Evolutionary conservation across 129 eudicot genomes (phyloP).

Genomic region (Artemisia annua): DNA sequence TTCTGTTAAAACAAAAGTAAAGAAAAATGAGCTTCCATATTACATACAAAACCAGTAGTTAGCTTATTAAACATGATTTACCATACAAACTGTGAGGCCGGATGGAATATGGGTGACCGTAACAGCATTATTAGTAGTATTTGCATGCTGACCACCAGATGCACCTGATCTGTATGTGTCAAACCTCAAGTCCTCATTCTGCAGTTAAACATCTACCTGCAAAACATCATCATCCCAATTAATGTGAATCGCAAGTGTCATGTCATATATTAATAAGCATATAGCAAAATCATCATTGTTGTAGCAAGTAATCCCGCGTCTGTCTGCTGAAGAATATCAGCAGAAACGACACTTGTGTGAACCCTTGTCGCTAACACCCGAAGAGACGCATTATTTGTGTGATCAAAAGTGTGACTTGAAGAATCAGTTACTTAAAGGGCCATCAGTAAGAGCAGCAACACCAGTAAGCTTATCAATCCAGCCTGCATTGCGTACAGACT

Average conservation of each 20-base stretch:
- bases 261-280: neutral
- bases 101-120: conserved; percentile 84
- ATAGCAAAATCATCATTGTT: neutral
- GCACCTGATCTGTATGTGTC: conserved; percentile 94
- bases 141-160: conserved; percentile 86
- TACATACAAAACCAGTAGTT: neutral
- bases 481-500: too few species aligned
- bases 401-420: too few species aligned
- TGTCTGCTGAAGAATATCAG: conserved; percentile 95
- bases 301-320: conserved; percentile 50
- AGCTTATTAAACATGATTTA: neutral
- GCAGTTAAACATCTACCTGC: too few species aligned
- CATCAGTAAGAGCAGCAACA: too few species aligned
- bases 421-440: too few species aligned
- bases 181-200: conserved; percentile 76
- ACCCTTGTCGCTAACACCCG: conserved; percentile 26
- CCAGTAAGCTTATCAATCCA: too few species aligned
- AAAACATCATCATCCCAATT: neutral
- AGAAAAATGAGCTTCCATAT: neutral
- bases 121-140: conserved; percentile 96
- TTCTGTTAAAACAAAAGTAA: conserved; percentile 48
- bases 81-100: conserved; percentile 81
- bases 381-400: too few species aligned
- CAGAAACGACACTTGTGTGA: conserved; percentile 97
- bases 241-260: neutral